Evolutionary conservation across 2,329 filamentous ascomycete genomes (phyloP), one percentile per base, ranked within the genome.

Genomic region (Colletotrichum lindemuthianum): DNA sequence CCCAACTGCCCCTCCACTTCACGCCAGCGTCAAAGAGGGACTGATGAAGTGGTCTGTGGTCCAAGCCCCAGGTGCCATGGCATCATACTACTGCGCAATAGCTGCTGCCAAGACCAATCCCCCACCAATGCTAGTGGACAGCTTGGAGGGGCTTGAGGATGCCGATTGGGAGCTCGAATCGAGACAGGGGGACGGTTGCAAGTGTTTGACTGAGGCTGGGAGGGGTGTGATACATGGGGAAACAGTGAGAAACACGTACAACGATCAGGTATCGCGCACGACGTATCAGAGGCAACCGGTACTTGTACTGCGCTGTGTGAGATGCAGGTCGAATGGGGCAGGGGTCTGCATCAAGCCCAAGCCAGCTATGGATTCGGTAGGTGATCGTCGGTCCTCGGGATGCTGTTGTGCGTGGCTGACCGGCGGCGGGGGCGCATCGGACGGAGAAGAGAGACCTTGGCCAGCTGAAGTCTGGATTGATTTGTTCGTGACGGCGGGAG

Each of bases 311-410:
- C 55, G 55, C 55, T 36, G 55, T 47, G 24, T 24, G 24, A 59
- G 43, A 64, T 41, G 49, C 59, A 59, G 37, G 33, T 53, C 52
- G 51, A 40, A 63, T 57, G 58, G 53, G 53, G 63, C 49, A 65
- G 60, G 63, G 63, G 63, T 64, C 63, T 66, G 60, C 63, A 65
- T 57, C 58, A 65, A 65, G 63, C 63, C 56, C 63, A 65, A 65
- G 45, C 58, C 61, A 61, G 58, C 45, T 56, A 45, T 61, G 61
- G 63, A 65, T 63, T 53, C 24, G 58, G 47, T 63, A 65, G 51
- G 37, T 61, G 58, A 65, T 65, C 51, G 61, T 56, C 59, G 51
- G 61, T 41, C 58, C 58, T 65, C 58, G 61, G 58, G 61, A 48
- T 48, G 63, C 63, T 63, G 63, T 41, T 63, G 52, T 40, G 41